phyloP scores from a whole-genome alignment of 1,139 yeast genomes.

The Kodamaea plutei region DNA sequence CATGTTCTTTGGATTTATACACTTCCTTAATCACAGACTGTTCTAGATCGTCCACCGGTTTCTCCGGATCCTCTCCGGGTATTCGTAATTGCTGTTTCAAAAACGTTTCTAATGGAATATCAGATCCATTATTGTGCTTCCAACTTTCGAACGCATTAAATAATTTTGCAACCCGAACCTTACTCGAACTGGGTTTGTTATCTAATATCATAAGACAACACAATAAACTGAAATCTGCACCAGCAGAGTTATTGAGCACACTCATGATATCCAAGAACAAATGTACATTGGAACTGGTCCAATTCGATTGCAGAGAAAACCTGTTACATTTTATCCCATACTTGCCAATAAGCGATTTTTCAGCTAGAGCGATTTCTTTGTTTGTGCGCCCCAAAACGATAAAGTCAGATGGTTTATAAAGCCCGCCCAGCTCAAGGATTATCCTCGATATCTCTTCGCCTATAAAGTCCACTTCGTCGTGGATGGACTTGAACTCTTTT shows the following conservation, averaged over 20 bases:
- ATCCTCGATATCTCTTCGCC: conserved; percentile 44
- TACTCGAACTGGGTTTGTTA: conserved; percentile 17
- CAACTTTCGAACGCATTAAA: conserved; percentile 18
- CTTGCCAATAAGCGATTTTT: conserved; percentile 29
- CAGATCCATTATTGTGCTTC: background rate
- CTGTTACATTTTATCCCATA: conserved; percentile 43
- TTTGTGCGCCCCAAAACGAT: conserved; percentile 54
- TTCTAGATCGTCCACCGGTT: background rate
- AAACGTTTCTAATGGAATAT: conserved; percentile 1
- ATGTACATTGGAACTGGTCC: conserved; percentile 51
- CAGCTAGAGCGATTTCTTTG: conserved; percentile 43
- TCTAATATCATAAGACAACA: conserved; percentile 28
- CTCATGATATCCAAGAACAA: conserved; percentile 49
- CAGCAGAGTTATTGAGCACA: conserved; percentile 29
- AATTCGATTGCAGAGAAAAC: conserved; percentile 45
- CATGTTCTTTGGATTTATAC: background rate
- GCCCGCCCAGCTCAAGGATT: conserved; percentile 42
- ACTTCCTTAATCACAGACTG: background rate
- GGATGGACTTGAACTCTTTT: conserved; percentile 11
- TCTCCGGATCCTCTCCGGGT: background rate
- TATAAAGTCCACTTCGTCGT: conserved; percentile 41
- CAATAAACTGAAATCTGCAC: conserved; percentile 33
- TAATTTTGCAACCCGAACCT: conserved; percentile 23
- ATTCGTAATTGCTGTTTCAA: background rate
- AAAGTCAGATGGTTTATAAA: conserved; percentile 47